phyloP scores from a whole-genome alignment of 2,329 filamentous ascomycete genomes.

The Fusarium praegraminearum region DNA sequence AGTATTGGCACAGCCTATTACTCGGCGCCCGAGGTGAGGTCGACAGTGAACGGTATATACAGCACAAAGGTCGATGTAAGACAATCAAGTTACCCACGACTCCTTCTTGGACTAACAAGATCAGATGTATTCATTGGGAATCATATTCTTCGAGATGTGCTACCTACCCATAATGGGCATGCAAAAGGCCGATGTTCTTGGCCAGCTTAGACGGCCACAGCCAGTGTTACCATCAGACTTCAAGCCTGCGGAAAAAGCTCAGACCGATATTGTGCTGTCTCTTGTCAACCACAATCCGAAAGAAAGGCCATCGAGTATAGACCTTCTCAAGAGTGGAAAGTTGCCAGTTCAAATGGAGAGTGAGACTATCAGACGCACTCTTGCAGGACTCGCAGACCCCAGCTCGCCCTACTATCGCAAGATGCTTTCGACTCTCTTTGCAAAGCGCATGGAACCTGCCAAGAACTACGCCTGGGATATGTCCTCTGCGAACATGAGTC shows the following conservation, averaged over 20 bases:
- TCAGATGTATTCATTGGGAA: slow-evolving; percentile 93
- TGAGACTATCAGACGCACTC: slow-evolving; percentile 85
- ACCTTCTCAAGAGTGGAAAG: slow-evolving; percentile 86
- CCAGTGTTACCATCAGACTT: slow-evolving; percentile 81
- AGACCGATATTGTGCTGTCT: slow-evolving; percentile 82
- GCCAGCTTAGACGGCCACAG: slow-evolving; percentile 74
- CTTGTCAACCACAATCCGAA: slow-evolving; percentile 86
- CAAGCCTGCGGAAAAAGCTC: slow-evolving; percentile 74
- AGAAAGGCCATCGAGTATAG: slow-evolving; percentile 82
- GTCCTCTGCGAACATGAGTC: slow-evolving; percentile 65
- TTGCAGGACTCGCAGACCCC: slow-evolving; percentile 84
- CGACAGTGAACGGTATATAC: slow-evolving; percentile 79
- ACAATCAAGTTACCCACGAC: slow-evolving; percentile 21
- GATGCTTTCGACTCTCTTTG: slow-evolving; percentile 87
- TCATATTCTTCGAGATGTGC: slow-evolving; percentile 99
- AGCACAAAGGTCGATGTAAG: slow-evolving; percentile 91
- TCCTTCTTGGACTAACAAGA: slow-evolving; percentile 17
- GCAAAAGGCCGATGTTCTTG: slow-evolving; percentile 73
- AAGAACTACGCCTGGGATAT: slow-evolving; percentile 86
- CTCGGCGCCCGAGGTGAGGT: slow-evolving; percentile 90
- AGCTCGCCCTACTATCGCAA: slow-evolving; percentile 90
- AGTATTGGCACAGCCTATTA: slow-evolving; percentile 87
- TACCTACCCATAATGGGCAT: slow-evolving; percentile 75
- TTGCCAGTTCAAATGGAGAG: slow-evolving; percentile 93
- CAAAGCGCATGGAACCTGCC: slow-evolving; percentile 78